Percentiles rank a stretch among this genome's conserved stretches.
phyloP scores from a whole-genome alignment of 1,284 basidiomycete genomes.

The Rhodotorula sp. region DNA sequence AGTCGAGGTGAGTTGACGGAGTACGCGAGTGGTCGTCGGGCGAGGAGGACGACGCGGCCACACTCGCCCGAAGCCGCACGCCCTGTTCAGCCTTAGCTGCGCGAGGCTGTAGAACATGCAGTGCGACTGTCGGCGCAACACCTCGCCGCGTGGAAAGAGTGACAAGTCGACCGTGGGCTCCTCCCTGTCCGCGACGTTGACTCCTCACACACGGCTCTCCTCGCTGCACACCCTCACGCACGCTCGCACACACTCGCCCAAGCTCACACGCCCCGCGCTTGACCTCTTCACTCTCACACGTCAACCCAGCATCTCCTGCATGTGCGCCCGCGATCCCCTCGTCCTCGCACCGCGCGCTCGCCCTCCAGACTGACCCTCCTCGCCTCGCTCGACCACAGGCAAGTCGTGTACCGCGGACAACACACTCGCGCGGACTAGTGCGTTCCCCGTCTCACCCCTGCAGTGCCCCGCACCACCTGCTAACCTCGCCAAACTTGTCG shows the following conservation, averaged over 20 bases:
- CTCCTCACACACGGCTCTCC: too few species aligned
- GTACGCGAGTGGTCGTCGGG: too few species aligned
- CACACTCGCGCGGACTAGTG: conserved; percentile 10
- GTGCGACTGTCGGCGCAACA: too few species aligned
- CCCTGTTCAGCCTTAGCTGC: too few species aligned
- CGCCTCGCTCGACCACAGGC: neutral
- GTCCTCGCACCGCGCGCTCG: neutral
- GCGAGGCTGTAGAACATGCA: too few species aligned
- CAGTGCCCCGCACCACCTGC: neutral
- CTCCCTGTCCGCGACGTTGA: too few species aligned
- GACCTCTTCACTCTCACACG: neutral
- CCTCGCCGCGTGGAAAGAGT: too few species aligned
- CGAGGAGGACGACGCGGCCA: too few species aligned
- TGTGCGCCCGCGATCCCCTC: neutral
- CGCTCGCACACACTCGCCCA: neutral
- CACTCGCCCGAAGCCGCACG: too few species aligned
- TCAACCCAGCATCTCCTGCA: neutral
- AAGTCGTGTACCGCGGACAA: neutral
- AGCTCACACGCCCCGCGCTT: neutral
- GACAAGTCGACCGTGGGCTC: too few species aligned
- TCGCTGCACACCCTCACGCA: too few species aligned
- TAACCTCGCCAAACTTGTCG: neutral
- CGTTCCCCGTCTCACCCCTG: neutral
- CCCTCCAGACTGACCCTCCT: neutral
- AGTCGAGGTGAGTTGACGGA: too few species aligned